Base-by-base conservation (phyloP, 2,329 filamentous ascomycete species). In the Mollisiaceae sp. region DNA sequence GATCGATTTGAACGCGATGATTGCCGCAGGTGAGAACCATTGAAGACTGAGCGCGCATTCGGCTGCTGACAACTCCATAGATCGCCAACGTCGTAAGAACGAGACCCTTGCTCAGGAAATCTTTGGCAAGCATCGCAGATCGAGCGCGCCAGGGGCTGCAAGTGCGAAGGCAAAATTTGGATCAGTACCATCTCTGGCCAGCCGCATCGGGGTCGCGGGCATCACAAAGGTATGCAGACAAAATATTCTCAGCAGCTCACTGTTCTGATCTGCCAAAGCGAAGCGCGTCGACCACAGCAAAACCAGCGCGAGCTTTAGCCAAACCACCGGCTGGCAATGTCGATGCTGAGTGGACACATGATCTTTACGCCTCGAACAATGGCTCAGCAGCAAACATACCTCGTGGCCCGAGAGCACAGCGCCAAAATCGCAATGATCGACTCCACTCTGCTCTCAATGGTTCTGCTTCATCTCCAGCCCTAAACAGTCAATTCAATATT, bases 51-150 rank as follows among this genome's bases (percentile, higher is more conserved):
- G 15, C 20, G 11, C 27, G 22, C 63, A 47, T 12, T 43, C 54
- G 22, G 32, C 54, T n/a, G 55, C 68, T 75, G 57, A 72, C 59
- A 27, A 32, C 14, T 18, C 20, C 20, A 12, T 41, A 77, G 76
- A 76, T 66, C 89, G 90, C 67, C 84, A 91, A 76, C 86, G 88
- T 76, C 90, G 90, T 79, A 89, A 88, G 79, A 89, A 90, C 71
- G 86, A 91, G 75, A 83, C 81, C 3, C 85, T 93, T n/a, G 91
- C 91, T 38, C 84, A 90, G 72, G 83, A 86, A 74, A 92, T 94
- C 74, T 89, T 94, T 71, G 86, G 86, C 71, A 85, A 86, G 74
- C 79, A 78, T 62, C 79, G 83, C 65, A 86, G 89, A 70, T 78
- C 84, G 60, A 89, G 85, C 74, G 83, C 80, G 14, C 80, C 88